Percentiles rank a stretch among this genome's conserved stretches.
These are phyloP conservation scores for Hyphopichia burtonii DNA, from an alignment of 1,139 yeast species.

Conservation along the genomic window DNA sequence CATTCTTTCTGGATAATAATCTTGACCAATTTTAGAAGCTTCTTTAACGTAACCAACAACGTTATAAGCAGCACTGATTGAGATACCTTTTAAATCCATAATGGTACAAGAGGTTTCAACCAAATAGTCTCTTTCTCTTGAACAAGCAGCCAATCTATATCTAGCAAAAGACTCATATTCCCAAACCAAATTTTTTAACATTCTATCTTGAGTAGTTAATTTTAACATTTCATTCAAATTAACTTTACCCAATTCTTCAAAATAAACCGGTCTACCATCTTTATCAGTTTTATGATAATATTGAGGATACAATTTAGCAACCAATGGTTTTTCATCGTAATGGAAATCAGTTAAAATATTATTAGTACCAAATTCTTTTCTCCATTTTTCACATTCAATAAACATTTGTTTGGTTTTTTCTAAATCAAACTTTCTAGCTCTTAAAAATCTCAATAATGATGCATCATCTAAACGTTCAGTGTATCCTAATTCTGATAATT, in stretches of 20 bases:
- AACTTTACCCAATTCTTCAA: constrained; percentile 90
- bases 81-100: constrained; percentile 91
- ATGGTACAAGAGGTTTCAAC: constrained; percentile 97
- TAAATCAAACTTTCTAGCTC: constrained; percentile 94
- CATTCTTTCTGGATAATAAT: constrained; percentile 99
- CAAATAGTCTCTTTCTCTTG: constrained; percentile 73
- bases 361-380: constrained; percentile 81
- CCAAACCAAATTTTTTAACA: constrained; percentile 95
- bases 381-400: constrained; percentile 87
- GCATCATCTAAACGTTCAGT: constrained; percentile 82
- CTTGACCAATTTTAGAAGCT: constrained; percentile 92
- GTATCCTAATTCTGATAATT: constrained; percentile 64
- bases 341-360: constrained; percentile 84
- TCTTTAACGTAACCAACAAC: constrained; percentile 87
- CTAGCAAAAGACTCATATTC: constrained; percentile 89
- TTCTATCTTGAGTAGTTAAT: constrained; percentile 91
- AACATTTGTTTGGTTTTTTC: constrained; percentile 80
- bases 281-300: constrained; percentile 95
- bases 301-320: constrained; percentile 90
- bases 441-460: constrained; percentile 81
- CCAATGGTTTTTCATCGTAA: constrained; percentile 85
- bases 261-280: constrained; percentile 94
- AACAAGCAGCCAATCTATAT: constrained; percentile 90
- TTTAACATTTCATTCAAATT: constrained; percentile 89
- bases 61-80: constrained; percentile 77